Evolutionary conservation across 805 yeast genomes (phyloP).

Genomic region (Metschnikowia proteae): DNA sequence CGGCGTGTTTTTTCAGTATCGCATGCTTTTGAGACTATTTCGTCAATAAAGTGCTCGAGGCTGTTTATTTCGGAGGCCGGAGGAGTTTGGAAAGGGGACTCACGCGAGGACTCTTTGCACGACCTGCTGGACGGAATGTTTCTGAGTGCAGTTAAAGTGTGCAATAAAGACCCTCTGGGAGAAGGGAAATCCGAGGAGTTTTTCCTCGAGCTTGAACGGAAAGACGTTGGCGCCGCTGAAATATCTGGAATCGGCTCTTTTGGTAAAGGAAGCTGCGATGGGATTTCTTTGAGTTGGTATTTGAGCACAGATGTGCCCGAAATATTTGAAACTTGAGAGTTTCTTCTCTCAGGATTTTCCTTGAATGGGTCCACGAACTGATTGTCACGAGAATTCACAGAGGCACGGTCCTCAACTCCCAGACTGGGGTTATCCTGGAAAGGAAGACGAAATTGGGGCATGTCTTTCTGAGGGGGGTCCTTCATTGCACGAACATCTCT

Average conservation of each 20-base stretch:
- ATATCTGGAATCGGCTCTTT: constrained; percentile 46
- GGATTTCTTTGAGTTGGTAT: constrained; percentile 35
- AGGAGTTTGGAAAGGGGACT: constrained; percentile 32
- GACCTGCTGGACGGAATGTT: constrained; percentile 34
- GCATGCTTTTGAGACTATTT: not conserved
- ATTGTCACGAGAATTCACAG: constrained; percentile 8
- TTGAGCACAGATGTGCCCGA: constrained; percentile 15
- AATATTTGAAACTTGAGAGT: constrained; percentile 9
- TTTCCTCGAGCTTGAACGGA: constrained; percentile 33
- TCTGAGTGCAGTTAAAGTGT: constrained; percentile 38
- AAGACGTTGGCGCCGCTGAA: constrained; percentile 34
- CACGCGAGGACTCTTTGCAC: constrained; percentile 36
- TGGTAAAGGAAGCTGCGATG: constrained; percentile 58
- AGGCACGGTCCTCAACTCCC: constrained; percentile 1
- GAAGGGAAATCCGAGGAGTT: constrained; percentile 36
- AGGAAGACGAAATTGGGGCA: constrained; percentile 64
- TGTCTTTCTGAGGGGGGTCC: constrained; percentile 31
- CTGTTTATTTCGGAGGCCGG: not conserved
- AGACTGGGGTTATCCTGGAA: constrained; percentile 48
- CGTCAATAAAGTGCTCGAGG: not conserved
- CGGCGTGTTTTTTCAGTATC: not conserved
- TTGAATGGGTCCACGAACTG: constrained; percentile 27
- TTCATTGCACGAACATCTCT: constrained; percentile 15
- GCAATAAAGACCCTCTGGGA: constrained; percentile 39
- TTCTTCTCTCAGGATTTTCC: constrained; percentile 9